Percentiles rank a stretch among this genome's conserved stretches.
Evolutionary conservation across 2,329 filamentous ascomycete species (phyloP).

Genomic region (Chrysoporthe cubensis): DNA sequence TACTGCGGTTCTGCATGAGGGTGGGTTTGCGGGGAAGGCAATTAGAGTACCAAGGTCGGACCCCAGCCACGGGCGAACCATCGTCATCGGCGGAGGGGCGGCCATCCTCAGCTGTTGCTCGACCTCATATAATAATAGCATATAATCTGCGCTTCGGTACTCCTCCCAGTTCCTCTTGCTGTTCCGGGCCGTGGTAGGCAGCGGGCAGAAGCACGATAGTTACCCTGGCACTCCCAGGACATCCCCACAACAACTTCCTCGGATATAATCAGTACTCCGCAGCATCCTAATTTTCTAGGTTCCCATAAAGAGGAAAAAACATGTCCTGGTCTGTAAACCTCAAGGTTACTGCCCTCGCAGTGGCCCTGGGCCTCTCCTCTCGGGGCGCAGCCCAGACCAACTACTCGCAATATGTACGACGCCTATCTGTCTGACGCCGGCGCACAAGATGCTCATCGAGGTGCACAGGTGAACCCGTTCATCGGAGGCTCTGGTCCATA

Average conservation of each 20-base stretch:
- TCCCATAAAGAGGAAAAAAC: not conserved
- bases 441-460: not conserved
- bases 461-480: slow-evolving; percentile 54
- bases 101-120: not conserved
- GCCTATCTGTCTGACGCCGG: not conserved
- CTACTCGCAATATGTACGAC: slow-evolving; percentile 24
- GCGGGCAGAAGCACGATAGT: not conserved
- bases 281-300: not conserved
- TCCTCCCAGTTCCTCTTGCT: not conserved
- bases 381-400: slow-evolving; percentile 8
- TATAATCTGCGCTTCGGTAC: not conserved
- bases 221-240: not conserved
- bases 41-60: not conserved
- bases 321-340: not conserved
- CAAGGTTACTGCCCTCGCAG: not conserved
- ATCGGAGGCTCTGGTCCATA: slow-evolving; percentile 52
- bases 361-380: not conserved
- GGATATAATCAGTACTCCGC: not conserved
- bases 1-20: slow-evolving; percentile 3
- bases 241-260: not conserved
- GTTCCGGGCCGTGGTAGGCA: not conserved
- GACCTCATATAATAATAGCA: not conserved
- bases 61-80: not conserved
- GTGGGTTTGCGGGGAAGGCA: slow-evolving; percentile 3
- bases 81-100: no score